These are phyloP conservation scores for Pyrenopolyporus hunteri DNA, from an alignment of 495 filamentous ascomycete genomes.

Conservation along the genomic window DNA sequence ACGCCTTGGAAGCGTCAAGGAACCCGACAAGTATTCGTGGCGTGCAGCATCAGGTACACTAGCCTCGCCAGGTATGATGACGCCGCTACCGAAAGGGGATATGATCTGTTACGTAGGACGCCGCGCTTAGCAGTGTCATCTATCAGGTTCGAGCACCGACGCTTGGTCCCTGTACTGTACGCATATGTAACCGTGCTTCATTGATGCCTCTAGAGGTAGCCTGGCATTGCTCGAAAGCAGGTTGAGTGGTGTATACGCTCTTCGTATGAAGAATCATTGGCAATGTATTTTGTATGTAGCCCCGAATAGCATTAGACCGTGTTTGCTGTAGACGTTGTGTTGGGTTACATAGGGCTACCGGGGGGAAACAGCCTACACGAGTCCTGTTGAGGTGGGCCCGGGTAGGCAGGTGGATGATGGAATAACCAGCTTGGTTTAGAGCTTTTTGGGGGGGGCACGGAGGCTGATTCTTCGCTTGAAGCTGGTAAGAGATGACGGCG, in stretches of 20 bases:
- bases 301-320: slow-evolving; percentile 7
- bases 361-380: neutral
- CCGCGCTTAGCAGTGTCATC: slow-evolving; percentile 34
- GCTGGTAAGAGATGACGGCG: slow-evolving; percentile 1
- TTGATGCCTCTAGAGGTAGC: slow-evolving; percentile 14
- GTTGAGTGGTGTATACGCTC: neutral
- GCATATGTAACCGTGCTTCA: slow-evolving; percentile 33
- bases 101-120: slow-evolving; percentile 26
- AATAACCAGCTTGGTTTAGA: slow-evolving; percentile 15
- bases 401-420: slow-evolving; percentile 9
- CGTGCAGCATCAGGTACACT: slow-evolving; percentile 15
- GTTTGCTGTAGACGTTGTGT: neutral
- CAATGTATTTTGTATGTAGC: slow-evolving; percentile 19
- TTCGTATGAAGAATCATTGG: slow-evolving; percentile 20
- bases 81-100: slow-evolving; percentile 21
- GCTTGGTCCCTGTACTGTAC: slow-evolving; percentile 25
- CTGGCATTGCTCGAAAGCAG: neutral
- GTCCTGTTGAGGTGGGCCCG: neutral
- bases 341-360: slow-evolving; percentile 20
- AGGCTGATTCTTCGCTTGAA: slow-evolving; percentile 14
- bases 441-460: slow-evolving; percentile 27
- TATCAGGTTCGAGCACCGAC: slow-evolving; percentile 2
- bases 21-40: slow-evolving; percentile 36
- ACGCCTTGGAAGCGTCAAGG: slow-evolving; percentile 18
- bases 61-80: slow-evolving; percentile 36